Base-by-base conservation (phyloP, 2,329 filamentous ascomycete species). In the Fusarium pseudonygamai region DNA sequence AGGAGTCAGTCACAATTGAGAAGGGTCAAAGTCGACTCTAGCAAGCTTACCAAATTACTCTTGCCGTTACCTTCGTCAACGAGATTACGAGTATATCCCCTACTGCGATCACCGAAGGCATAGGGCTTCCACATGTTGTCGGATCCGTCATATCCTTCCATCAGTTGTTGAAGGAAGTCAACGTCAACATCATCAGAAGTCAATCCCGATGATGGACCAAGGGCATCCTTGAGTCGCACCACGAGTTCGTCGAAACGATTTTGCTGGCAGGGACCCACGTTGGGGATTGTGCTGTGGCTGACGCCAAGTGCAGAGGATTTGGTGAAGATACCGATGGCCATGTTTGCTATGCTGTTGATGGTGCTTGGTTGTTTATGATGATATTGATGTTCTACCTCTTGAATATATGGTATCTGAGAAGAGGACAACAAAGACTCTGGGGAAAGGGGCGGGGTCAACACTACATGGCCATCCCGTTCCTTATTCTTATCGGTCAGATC, bases 61-160 rank as follows among this genome's bases (percentile, higher is more conserved):
- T 93, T 93, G 67, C 84, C 94, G 76, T 97, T 97, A 6, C 95
- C 94, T 79, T 95, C 92, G 78, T 97, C 94, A 49, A 98, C 94
- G 8, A 97, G 88, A 79, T 97, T 97, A 62, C 95, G 86, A 18
- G 95, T 97, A 81, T 97, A 98, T 3, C 89, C 88, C 77, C 91
- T 87, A 72, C 86, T 90, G 24, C 84, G 76, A 78, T 97, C 92
- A n/a, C 87, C 88, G 76, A 96, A 88, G 34, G 93, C 93, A 82
- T 93, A 97, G 71, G 86, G 87, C 60, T 84, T 80, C 95, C 95
- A 98, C 62, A 95, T 91, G 32, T 85, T 81, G 63, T 91, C 86
- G 43, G 89, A 84, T 52, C 93, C 94, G 57, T 87, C 81, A 82
- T 98, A 97, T 34, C 88, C 84, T 64, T 89, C 83, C 94, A 98